Conservation (phyloP, 306 rosid genomes). For the Quercus agrifolia region DNA sequence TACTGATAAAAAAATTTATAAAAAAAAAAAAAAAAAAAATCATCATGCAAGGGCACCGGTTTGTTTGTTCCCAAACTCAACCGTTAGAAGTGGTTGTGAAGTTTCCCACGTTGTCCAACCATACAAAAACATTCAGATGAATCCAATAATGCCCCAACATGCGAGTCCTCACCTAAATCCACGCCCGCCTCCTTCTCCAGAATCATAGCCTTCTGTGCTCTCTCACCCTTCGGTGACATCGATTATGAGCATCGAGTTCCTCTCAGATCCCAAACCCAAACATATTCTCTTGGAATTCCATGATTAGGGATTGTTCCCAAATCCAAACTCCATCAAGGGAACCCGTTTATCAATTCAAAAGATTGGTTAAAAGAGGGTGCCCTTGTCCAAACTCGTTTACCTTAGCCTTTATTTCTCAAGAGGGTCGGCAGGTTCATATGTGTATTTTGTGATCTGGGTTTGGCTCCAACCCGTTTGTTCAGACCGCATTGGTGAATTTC, state of each 20-base stretch:
- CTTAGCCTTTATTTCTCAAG: constrained; percentile 15
- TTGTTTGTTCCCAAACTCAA: too few species aligned
- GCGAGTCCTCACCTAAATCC: constrained; percentile 24
- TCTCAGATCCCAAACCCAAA: not conserved
- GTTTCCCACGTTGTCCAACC: too few species aligned
- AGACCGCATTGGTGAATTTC: constrained; percentile 16
- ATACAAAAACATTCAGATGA: not conserved
- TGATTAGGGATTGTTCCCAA: constrained; percentile 16
- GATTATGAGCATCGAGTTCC: constrained; percentile 9
- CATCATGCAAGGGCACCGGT: too few species aligned
- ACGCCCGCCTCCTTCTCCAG: constrained; percentile 22
- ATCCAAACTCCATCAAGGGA: constrained; percentile 20
- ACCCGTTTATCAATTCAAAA: constrained; percentile 12
- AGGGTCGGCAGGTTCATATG: constrained; percentile 17
- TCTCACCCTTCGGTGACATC: constrained; percentile 23
- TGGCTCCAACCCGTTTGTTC: constrained; percentile 16
- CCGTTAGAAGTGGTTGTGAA: too few species aligned
- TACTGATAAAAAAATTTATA: too few species aligned
- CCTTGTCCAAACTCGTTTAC: constrained; percentile 25
- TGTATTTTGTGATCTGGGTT: constrained; percentile 20
- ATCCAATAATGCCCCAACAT: constrained; percentile 26
- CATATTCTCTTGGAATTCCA: constrained; percentile 25
- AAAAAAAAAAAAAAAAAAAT: too few species aligned
- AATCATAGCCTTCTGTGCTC: constrained; percentile 22
- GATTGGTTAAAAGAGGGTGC: constrained; percentile 12